Evolutionary conservation across 495 filamentous ascomycete species (phyloP), one percentile per base, ranked within the genome.

Genomic region (Talaromyces ruber): DNA sequence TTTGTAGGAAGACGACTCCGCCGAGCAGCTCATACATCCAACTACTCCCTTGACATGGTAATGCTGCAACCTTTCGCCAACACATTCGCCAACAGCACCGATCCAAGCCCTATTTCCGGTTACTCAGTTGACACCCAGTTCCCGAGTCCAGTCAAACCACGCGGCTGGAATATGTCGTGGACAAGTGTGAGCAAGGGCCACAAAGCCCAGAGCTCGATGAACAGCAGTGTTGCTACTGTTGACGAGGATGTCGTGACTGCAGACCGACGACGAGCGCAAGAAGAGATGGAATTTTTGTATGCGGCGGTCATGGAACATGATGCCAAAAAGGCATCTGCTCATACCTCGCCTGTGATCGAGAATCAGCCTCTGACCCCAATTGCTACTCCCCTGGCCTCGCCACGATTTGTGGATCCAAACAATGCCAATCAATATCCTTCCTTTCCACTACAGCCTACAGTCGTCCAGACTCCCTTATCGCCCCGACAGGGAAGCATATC

Each of bases 301-400:
- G 90, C 85, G 56, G 88, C 92, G 51, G 92, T 96, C 63, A 88
- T 96, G 89, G 90, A 90, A 74, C 88, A 93, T 58, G 91, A 95
- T 72, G 86, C 84, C 39, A 83, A 84, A 55, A 88, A 89, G 73
- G 76, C 83, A 58, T 67, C 67, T 21, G 57, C 55, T 24, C 32
- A 56, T 21, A 43, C 60, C 5, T 51, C 65, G 9, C 50, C 64
- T 18, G 26, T 71, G 25, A 51, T 61, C 24, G 65, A 67, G 56
- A 53, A 62, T 39, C 62, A 65, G 39, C 24, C 54, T 21, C 12
- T 4, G 24, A 63, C 52, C 3, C 63, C 63, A 25, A 18, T 50
- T 25, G 53, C 16, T 24, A 29, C 58, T 55, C 69, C 71, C 32
- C 61, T 65, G 54, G 71, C 69, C 56, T 60, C 72, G 4, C 70